Percentiles rank a stretch among this genome's conserved stretches.
Conservation (phyloP, 768 basidiomycete genomes). For the Lactifluus pinguis region DNA sequence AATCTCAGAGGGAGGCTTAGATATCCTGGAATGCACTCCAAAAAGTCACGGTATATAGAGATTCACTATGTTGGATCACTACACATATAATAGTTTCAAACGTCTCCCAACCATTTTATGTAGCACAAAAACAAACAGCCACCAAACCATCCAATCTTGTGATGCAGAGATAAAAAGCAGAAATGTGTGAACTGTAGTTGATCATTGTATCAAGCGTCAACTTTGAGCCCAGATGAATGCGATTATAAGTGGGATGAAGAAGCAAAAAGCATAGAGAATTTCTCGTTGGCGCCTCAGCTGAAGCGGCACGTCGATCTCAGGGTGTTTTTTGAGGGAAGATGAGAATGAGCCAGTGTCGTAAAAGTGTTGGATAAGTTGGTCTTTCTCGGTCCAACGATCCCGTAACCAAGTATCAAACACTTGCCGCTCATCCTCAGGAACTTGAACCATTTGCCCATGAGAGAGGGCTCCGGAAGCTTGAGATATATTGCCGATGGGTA, state of each 20-base stretch:
- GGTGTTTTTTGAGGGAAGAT: constrained; percentile 19
- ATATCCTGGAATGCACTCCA: constrained; percentile 18
- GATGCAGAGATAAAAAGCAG: too few relatives aligned
- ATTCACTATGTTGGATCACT: not conserved
- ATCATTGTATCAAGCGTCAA: not conserved
- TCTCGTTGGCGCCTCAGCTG: constrained; percentile 46
- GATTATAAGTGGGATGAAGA: constrained; percentile 50
- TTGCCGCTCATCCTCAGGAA: constrained; percentile 27
- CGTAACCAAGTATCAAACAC: constrained; percentile 80
- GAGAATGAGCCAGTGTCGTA: constrained; percentile 43
- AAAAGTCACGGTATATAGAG: not conserved
- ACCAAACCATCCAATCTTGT: too few relatives aligned
- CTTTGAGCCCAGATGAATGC: constrained; percentile 37
- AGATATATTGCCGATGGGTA: constrained; percentile 62
- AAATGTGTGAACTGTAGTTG: not conserved
- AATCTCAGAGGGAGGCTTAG: constrained; percentile 25
- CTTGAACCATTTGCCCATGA: constrained; percentile 25
- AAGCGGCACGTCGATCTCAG: constrained; percentile 48
- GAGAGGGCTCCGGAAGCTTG: constrained; percentile 23
- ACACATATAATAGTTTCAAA: not conserved
- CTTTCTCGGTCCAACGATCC: constrained; percentile 78
- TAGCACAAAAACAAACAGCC: too few relatives aligned
- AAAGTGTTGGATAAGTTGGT: constrained; percentile 63
- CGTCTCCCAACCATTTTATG: too few relatives aligned
- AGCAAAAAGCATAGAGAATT: constrained; percentile 58